These are phyloP conservation scores for Salmacisia buchloeana DNA, from an alignment of 1,284 basidiomycete genomes.

Conservation along the genomic window DNA sequence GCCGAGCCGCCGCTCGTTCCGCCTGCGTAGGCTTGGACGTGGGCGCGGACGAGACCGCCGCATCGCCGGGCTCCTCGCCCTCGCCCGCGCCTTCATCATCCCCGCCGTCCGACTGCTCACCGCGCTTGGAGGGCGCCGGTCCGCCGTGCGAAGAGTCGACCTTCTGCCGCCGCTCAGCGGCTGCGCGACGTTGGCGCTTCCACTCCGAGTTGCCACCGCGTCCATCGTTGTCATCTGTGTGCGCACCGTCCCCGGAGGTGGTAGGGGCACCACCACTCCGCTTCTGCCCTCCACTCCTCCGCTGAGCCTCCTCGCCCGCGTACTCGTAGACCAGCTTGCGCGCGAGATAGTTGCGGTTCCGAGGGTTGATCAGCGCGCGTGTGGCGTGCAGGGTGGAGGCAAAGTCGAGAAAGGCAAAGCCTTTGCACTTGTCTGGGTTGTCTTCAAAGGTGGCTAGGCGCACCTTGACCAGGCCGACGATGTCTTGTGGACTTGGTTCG, in stretches of 20 bases:
- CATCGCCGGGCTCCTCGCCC: conserved; percentile 49
- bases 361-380: conserved; percentile 70
- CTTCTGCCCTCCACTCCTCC: conserved; percentile 41
- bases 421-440: conserved; percentile 79
- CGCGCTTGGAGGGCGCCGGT: too few species aligned
- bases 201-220: too few species aligned
- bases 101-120: too few species aligned
- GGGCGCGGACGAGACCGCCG: conserved; percentile 23
- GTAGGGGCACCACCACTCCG: conserved; percentile 25
- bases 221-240: conserved; percentile 13
- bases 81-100: too few species aligned
- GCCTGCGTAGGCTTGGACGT: conserved; percentile 36
- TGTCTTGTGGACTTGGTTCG: background rate
- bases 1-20: conserved; percentile 32
- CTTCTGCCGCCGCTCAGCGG: too few species aligned
- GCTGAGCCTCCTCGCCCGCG: conserved; percentile 74
- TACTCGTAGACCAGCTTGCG: conserved; percentile 82
- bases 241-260: conserved; percentile 12
- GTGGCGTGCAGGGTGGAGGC: conserved; percentile 72
- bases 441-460: conserved; percentile 94
- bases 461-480: conserved; percentile 72
- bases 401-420: conserved; percentile 95
- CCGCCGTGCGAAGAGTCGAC: too few species aligned
- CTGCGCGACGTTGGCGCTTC: too few species aligned
- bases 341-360: conserved; percentile 77